A percentile compares a stretch with the other conserved stretches of the same genome.
These are phyloP conservation scores for Fusarium incarnatum DNA, from an alignment of 2,329 filamentous ascomycete species.

Conservation along the genomic window DNA sequence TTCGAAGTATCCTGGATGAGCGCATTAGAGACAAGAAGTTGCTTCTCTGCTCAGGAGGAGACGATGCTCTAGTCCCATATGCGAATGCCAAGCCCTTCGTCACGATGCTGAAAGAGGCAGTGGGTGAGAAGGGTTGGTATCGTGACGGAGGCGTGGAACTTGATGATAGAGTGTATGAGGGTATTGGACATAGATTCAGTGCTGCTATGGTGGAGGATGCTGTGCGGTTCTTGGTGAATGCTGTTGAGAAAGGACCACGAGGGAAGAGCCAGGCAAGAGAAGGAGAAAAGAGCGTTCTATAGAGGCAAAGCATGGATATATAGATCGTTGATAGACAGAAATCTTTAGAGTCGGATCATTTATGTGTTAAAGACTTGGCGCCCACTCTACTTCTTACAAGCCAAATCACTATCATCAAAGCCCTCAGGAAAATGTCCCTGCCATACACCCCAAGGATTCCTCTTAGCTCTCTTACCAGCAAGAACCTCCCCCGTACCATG, in stretches of 20 bases:
- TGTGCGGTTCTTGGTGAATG: constrained; percentile 69
- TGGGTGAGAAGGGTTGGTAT: constrained; percentile 59
- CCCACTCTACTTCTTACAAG: constrained; percentile 48
- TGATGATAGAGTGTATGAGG: constrained; percentile 75
- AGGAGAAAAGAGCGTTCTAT: constrained; percentile 46
- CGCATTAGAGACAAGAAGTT: constrained; percentile 71
- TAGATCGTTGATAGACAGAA: neutral
- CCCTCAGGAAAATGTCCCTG: constrained; percentile 60
- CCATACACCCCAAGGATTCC: constrained; percentile 62
- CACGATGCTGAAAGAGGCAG: constrained; percentile 68
- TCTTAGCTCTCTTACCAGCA: constrained; percentile 59
- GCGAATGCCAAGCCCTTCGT: constrained; percentile 68
- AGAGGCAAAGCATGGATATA: neutral
- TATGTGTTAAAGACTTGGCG: constrained; percentile 57
- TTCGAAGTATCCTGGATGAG: constrained; percentile 60
- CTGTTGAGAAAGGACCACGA: constrained; percentile 52
- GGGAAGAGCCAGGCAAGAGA: constrained; percentile 46
- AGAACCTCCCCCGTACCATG: constrained; percentile 61
- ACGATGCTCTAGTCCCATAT: constrained; percentile 80
- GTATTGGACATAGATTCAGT: constrained; percentile 76
- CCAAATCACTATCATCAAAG: constrained; percentile 53
- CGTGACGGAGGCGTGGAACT: constrained; percentile 67
- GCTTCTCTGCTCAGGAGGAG: constrained; percentile 72
- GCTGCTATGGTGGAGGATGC: constrained; percentile 74
- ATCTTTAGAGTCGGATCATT: constrained; percentile 55